phyloP scores from a whole-genome alignment of 108 stramenopile genomes.

The Skeletonema grethae region DNA sequence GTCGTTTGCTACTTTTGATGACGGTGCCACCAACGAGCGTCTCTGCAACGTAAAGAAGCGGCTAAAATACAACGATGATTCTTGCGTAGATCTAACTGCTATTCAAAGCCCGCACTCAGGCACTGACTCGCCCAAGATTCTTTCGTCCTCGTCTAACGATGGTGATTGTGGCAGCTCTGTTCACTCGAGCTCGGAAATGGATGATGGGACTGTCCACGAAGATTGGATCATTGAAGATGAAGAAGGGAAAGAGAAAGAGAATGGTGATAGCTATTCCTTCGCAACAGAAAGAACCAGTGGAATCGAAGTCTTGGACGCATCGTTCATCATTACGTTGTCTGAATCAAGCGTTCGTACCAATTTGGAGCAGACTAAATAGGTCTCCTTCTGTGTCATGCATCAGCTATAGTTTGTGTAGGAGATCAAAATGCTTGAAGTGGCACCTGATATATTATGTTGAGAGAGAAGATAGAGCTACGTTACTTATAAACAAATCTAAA shows the following conservation, averaged over 20 bases:
- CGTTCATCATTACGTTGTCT: not conserved
- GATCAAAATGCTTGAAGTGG: not conserved
- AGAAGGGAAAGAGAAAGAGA: not conserved
- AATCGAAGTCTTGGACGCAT: not conserved
- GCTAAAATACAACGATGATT: not conserved
- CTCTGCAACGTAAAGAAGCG: not conserved
- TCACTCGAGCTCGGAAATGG: not conserved
- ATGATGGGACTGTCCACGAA: not conserved
- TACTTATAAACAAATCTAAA: too few relatives aligned
- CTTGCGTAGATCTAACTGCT: not conserved
- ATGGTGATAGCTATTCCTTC: not conserved
- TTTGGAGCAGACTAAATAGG: not conserved
- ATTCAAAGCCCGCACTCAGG: too few relatives aligned
- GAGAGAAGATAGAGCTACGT: too few relatives aligned
- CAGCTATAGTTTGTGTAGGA: not conserved
- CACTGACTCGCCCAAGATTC: not conserved
- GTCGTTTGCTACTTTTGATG: not conserved
- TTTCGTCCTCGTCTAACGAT: not conserved
- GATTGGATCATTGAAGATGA: not conserved
- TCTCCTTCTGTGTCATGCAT: not conserved
- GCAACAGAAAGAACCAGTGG: not conserved
- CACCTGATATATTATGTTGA: too few relatives aligned
- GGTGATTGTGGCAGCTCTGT: not conserved
- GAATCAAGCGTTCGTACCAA: not conserved
- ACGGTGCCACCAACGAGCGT: not conserved